Evolutionary conservation across 805 yeast genomes (phyloP).

Genomic region (Candida caryicola): DNA sequence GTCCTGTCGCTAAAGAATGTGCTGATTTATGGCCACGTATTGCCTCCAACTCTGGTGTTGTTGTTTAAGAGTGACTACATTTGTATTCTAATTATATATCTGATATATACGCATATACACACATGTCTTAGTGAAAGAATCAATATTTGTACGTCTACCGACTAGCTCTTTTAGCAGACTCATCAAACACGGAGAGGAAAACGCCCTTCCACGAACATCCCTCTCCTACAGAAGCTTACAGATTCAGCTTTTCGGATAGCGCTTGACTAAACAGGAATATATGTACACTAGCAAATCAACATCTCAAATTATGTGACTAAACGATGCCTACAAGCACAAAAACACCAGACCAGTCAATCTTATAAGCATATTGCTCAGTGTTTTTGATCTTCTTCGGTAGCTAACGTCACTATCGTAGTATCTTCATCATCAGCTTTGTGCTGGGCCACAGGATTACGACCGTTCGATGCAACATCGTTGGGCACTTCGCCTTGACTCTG

Average conservation of each 20-base stretch:
- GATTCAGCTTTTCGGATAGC: too few relatives aligned
- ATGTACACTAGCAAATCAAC: too few relatives aligned
- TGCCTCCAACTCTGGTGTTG: constrained; percentile 99
- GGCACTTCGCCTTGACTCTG: constrained; percentile 6
- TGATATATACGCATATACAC: constrained; percentile 3
- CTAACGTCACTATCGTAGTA: background rate
- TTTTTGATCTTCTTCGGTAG: background rate
- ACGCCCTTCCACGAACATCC: too few relatives aligned
- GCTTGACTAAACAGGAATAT: too few relatives aligned
- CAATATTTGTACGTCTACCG: too few relatives aligned
- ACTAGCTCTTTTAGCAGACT: too few relatives aligned
- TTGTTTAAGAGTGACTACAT: constrained; percentile 62
- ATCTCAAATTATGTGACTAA: too few relatives aligned
- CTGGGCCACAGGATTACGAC: background rate
- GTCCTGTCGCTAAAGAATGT: constrained; percentile 99
- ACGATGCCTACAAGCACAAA: too few relatives aligned
- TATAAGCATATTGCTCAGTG: too few relatives aligned
- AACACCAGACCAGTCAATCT: too few relatives aligned
- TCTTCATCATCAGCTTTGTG: constrained; percentile 1
- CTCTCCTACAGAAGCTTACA: too few relatives aligned
- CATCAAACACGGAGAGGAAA: too few relatives aligned
- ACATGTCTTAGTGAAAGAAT: background rate
- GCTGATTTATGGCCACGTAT: constrained; percentile 99
- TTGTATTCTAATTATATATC: constrained; percentile 3
- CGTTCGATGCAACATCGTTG: background rate